phyloP scores from a whole-genome alignment of 441 rosid genomes.

The Eutrema salsugineum region DNA sequence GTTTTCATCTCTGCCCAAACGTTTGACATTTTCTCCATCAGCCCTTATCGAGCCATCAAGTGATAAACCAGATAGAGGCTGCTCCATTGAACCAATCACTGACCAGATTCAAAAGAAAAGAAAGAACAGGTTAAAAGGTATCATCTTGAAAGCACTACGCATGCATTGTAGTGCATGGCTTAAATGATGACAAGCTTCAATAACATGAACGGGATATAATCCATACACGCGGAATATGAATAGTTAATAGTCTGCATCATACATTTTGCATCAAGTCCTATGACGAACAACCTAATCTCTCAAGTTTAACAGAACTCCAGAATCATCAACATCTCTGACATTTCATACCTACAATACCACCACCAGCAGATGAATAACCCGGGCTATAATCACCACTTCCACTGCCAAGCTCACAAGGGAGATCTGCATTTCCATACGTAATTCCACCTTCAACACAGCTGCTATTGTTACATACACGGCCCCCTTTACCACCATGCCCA shows the following conservation, averaged over 20 bases:
- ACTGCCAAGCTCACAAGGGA: conserved; percentile 99
- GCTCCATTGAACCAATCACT: conserved; percentile 98
- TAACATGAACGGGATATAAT: not conserved
- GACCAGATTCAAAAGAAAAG: conserved; percentile 31
- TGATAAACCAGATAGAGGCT: conserved; percentile 82
- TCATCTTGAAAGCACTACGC: conserved; percentile 16
- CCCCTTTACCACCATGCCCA: conserved; percentile 99
- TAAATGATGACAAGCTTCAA: conserved; percentile 13
- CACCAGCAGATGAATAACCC: conserved; percentile 76
- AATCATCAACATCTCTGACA: conserved; percentile 12
- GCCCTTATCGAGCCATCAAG: conserved; percentile 75
- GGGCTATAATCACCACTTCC: conserved; percentile 92
- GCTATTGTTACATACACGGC: conserved; percentile 65
- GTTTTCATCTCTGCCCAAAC: conserved; percentile 32
- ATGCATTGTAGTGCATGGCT: conserved; percentile 5
- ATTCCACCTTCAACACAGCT: conserved; percentile 73
- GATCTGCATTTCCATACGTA: conserved; percentile 78
- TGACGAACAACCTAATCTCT: conserved; percentile 13
- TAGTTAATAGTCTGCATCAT: conserved; percentile 11
- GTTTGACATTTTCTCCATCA: conserved; percentile 80
- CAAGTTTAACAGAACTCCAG: not conserved
- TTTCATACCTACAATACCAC: conserved; percentile 88
- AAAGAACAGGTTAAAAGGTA: conserved; percentile 20
- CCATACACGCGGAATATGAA: conserved; percentile 10
- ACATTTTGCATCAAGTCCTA: conserved; percentile 3